phyloP scores from a whole-genome alignment of 1,139 yeast genomes.

The Scheffersomyces segobiensis region DNA sequence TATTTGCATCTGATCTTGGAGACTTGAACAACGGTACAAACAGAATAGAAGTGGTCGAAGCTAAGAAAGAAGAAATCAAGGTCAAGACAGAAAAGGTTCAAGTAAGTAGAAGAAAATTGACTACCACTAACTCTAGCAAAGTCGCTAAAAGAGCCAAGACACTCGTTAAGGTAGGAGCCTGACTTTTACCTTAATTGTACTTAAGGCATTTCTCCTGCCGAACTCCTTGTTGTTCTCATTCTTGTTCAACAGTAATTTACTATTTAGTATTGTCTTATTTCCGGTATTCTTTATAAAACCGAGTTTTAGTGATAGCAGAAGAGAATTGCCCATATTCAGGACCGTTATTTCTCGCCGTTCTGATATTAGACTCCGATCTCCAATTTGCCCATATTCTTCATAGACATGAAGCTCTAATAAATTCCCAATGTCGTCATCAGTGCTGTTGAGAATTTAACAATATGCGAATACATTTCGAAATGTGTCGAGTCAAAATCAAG shows the following conservation, averaged over 20 bases:
- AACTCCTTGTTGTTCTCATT: not conserved
- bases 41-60: constrained; percentile 6
- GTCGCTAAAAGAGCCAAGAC: not conserved
- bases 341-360: not conserved
- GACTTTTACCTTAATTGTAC: not conserved
- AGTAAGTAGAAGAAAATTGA: not conserved
- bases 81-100: constrained; percentile 2
- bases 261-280: not conserved
- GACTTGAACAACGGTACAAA: constrained; percentile 57
- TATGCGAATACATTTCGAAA: not conserved
- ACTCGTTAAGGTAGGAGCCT: not conserved
- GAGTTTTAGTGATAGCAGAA: not conserved
- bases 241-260: not conserved
- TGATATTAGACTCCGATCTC: not conserved
- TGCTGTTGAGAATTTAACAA: not conserved
- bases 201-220: not conserved
- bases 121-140: not conserved
- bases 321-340: not conserved
- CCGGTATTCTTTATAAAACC: not conserved
- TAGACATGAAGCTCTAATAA: not conserved
- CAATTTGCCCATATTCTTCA: not conserved
- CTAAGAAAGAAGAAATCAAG: constrained; percentile 5
- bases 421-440: not conserved
- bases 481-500: no score
- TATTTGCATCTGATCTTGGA: constrained; percentile 80